Conservation (phyloP, 192 early-diverging fungal genomes). For the Cladochytrium replicatum region DNA sequence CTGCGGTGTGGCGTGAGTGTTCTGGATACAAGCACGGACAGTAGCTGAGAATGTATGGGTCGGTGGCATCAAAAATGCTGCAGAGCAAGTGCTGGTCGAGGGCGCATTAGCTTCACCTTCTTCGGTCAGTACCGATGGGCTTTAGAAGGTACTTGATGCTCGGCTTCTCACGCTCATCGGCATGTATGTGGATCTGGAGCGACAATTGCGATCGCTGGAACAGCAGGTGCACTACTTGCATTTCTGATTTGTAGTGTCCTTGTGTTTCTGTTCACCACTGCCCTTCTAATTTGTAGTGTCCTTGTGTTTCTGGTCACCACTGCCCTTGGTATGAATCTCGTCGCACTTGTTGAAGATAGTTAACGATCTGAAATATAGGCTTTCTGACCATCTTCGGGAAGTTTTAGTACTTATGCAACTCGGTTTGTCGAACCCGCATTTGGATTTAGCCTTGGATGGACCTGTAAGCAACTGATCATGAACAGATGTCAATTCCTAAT, state of each 20-base stretch:
- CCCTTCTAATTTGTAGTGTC: constrained; percentile 13
- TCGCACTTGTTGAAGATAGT: not conserved
- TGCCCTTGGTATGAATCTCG: not conserved
- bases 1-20: too few relatives aligned
- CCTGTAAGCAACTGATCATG: too few relatives aligned
- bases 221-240: constrained; percentile 63
- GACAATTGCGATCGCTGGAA: constrained; percentile 61
- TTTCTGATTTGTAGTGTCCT: constrained; percentile 43
- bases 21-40: too few relatives aligned
- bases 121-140: too few relatives aligned
- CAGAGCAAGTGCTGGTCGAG: too few relatives aligned
- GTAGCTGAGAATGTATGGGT: too few relatives aligned
- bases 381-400: constrained; percentile 61
- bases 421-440: constrained; percentile 65
- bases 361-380: constrained; percentile 73
- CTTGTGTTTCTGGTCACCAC: constrained; percentile 18
- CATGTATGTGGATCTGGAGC: constrained; percentile 66
- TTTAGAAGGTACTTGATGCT: too few relatives aligned
- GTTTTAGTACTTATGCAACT: constrained; percentile 70
- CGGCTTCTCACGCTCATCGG: constrained; percentile 57
- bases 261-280: constrained; percentile 14
- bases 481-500: too few relatives aligned
- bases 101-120: too few relatives aligned
- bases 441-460: constrained; percentile 52
- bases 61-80: too few relatives aligned